Conservation (phyloP, 2,329 filamentous ascomycete genomes). For the Aspergillus uvarum region DNA sequence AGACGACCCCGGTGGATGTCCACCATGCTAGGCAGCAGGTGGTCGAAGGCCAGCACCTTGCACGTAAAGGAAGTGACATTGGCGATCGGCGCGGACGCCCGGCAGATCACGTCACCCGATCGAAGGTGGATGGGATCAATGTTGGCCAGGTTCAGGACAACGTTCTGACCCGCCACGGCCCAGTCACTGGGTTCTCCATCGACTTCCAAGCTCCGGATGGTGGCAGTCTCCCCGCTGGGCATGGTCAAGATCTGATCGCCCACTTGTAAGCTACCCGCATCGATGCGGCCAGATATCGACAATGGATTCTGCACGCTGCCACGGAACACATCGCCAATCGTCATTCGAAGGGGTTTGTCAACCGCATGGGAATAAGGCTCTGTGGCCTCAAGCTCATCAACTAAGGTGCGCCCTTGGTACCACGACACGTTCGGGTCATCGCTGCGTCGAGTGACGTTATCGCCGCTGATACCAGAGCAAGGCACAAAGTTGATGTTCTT, state of each 20-base stretch:
- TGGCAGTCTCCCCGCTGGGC: slow-evolving; percentile 77
- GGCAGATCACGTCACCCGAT: slow-evolving; percentile 84
- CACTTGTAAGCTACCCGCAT: slow-evolving; percentile 77
- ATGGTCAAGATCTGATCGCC: slow-evolving; percentile 79
- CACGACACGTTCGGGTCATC: slow-evolving; percentile 60
- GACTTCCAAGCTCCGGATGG: slow-evolving; percentile 77
- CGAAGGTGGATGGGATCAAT: slow-evolving; percentile 82
- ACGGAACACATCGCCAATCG: slow-evolving; percentile 83
- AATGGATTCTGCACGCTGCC: slow-evolving; percentile 76
- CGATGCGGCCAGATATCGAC: slow-evolving; percentile 81
- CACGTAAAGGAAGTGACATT: slow-evolving; percentile 73
- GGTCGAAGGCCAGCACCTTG: slow-evolving; percentile 86
- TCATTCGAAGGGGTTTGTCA: slow-evolving; percentile 78
- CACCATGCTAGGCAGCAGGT: slow-evolving; percentile 81
- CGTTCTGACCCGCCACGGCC: slow-evolving; percentile 90
- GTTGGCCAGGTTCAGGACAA: slow-evolving; percentile 76
- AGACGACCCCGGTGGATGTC: slow-evolving; percentile 86
- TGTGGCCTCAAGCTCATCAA: slow-evolving; percentile 81
- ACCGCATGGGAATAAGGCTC: slow-evolving; percentile 71
- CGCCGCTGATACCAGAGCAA: slow-evolving; percentile 82
- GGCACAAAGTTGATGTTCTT: slow-evolving; percentile 86
- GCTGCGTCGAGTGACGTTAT: slow-evolving; percentile 67
- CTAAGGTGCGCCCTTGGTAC: slow-evolving; percentile 77
- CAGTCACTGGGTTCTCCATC: slow-evolving; percentile 74
- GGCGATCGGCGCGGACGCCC: slow-evolving; percentile 63